Evolutionary conservation across 257 asterid species (phyloP).

Genomic region (Solanum lycopersicoides): DNA sequence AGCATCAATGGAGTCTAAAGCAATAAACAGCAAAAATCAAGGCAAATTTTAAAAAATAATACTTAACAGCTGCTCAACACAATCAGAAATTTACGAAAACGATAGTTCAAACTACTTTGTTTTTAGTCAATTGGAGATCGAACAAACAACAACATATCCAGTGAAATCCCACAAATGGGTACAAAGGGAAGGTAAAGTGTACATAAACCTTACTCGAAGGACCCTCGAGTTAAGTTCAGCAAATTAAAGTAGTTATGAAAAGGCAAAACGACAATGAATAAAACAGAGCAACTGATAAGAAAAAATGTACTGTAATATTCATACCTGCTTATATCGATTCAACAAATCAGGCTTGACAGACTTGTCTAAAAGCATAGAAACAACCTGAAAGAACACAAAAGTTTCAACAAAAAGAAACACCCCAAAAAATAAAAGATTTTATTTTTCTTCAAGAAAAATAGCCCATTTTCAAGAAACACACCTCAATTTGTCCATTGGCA

Average conservation of each 20-base stretch:
- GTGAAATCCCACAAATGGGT: neutral
- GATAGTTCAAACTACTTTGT: neutral
- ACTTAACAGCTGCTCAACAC: neutral
- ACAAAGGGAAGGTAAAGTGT: neutral
- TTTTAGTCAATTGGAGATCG: neutral
- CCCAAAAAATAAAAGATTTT: neutral
- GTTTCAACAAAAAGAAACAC: neutral
- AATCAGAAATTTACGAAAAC: neutral
- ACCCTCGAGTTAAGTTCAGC: neutral
- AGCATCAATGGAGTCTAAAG: conserved; percentile 92
- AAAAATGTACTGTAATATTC: neutral
- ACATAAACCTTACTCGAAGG: neutral
- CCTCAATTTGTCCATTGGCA: conserved; percentile 99
- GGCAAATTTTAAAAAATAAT: neutral
- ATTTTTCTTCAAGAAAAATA: neutral
- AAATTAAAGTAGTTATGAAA: neutral
- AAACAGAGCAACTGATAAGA: neutral
- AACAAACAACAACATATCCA: neutral
- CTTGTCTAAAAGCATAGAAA: conserved; percentile 63
- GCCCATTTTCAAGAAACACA: too few species aligned
- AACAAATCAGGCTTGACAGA: conserved; percentile 66
- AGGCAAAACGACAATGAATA: neutral
- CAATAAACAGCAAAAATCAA: conserved; percentile 11
- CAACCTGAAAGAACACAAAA: conserved; percentile 38
- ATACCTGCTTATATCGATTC: conserved; percentile 86